Percentiles rank a stretch among this genome's conserved stretches.
Conservation (phyloP, 768 basidiomycete species). For the Termitomyces sp. region DNA sequence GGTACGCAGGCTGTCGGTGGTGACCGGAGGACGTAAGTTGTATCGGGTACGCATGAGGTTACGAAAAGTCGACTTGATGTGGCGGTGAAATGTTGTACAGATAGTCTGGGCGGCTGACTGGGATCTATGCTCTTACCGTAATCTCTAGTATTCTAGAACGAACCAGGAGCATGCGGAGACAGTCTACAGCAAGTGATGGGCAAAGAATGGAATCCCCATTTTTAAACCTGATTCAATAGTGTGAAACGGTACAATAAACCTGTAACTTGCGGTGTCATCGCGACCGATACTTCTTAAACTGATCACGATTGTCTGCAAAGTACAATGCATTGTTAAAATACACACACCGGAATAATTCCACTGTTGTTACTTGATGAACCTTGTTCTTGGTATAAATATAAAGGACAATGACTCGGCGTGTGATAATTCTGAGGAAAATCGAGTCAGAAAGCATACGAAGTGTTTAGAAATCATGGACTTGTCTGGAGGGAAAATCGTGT, state of each 20-base stretch:
- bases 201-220: not conserved
- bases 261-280: not conserved
- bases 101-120: constrained; percentile 13
- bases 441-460: constrained; percentile 14
- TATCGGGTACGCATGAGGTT: constrained; percentile 20
- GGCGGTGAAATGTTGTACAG: constrained; percentile 3
- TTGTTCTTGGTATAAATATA: constrained; percentile 5
- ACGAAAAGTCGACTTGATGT: constrained; percentile 5
- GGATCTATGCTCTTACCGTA: constrained; percentile 7
- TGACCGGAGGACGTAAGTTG: constrained; percentile 20
- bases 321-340: not conserved
- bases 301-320: constrained; percentile 2
- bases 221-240: not conserved
- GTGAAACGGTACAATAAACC: not conserved
- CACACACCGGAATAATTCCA: constrained; percentile 8
- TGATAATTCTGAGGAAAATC: constrained; percentile 9
- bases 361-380: constrained; percentile 7
- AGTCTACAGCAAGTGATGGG: constrained; percentile 2
- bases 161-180: constrained; percentile 1
- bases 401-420: constrained; percentile 14
- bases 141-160: constrained; percentile 6
- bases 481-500: not conserved
- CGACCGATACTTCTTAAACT: not conserved
- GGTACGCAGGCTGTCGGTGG: not conserved
- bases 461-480: constrained; percentile 3